Conservation (phyloP, 2,329 filamentous ascomycete species). For the Pestalotiopsis sp. region DNA sequence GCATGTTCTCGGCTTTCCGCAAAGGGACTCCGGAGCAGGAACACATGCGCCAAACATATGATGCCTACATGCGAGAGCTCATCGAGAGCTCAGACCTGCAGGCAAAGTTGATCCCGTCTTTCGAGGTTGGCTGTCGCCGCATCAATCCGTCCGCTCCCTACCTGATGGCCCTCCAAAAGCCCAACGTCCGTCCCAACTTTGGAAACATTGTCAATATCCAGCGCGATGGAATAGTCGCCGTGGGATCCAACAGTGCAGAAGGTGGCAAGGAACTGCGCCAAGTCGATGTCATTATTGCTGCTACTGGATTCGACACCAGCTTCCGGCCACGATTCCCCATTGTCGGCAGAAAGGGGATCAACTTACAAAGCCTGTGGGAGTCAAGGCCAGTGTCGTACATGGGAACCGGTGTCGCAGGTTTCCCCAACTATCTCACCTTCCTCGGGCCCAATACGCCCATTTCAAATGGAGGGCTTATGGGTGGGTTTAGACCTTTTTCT, state of each 20-base stretch:
- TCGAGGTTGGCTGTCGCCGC: neutral
- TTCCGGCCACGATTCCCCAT: constrained; percentile 2
- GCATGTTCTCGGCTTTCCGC: neutral
- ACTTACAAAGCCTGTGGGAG: constrained; percentile 1
- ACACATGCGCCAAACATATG: neutral
- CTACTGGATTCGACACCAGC: neutral
- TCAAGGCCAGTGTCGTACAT: neutral
- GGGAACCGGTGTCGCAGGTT: neutral
- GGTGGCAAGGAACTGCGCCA: neutral
- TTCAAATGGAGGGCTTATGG: neutral
- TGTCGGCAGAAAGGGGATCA: neutral
- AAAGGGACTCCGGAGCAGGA: neutral
- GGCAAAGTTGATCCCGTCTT: neutral
- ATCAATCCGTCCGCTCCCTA: neutral
- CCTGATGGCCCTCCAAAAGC: neutral
- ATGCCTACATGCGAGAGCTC: neutral
- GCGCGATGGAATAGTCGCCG: neutral
- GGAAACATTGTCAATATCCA: neutral
- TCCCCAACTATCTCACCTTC: constrained; percentile 2
- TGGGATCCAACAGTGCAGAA: neutral
- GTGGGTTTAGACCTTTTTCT: neutral
- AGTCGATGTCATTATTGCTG: neutral
- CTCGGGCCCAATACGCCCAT: constrained; percentile 5
- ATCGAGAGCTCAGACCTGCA: neutral
- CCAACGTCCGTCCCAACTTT: neutral